Evolutionary conservation across 305 asterid species (phyloP).

Genomic region (Coffea humblotiana): DNA sequence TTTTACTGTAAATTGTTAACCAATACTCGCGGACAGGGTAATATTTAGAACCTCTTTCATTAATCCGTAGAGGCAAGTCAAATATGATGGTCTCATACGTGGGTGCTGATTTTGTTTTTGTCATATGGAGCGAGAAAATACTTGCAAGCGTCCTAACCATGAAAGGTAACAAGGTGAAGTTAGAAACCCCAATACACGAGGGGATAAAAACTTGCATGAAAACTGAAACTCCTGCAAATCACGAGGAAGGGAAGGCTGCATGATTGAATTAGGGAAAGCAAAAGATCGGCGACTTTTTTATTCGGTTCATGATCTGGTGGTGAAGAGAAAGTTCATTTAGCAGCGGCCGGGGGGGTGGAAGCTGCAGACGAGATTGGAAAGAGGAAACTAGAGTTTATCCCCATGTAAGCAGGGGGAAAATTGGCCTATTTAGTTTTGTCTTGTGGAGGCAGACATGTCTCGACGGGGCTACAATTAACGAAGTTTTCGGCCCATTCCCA

Average conservation of each 20-base stretch:
- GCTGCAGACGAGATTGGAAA: constrained; percentile 12
- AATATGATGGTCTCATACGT: too few relatives aligned
- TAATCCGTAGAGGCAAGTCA: too few relatives aligned
- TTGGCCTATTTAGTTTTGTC: constrained; percentile 8
- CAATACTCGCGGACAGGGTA: too few relatives aligned
- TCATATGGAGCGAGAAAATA: too few relatives aligned
- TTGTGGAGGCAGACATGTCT: constrained; percentile 26
- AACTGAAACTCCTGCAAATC: too few relatives aligned
- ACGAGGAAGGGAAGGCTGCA: neutral
- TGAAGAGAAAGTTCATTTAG: neutral
- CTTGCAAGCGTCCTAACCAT: too few relatives aligned
- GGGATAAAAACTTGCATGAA: too few relatives aligned
- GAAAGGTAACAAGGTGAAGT: too few relatives aligned
- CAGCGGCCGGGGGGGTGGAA: neutral
- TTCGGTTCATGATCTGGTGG: neutral
- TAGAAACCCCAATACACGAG: too few relatives aligned
- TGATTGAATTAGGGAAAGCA: neutral
- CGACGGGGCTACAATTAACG: constrained; percentile 11
- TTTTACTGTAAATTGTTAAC: too few relatives aligned
- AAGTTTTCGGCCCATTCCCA: constrained; percentile 23
- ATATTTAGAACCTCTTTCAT: too few relatives aligned
- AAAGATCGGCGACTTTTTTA: neutral
- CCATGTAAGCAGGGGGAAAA: constrained; percentile 16
- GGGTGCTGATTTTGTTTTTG: too few relatives aligned
- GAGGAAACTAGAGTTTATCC: neutral